Base-by-base conservation (phyloP, 1,139 yeast genomes). In the Candida pseudoviswanathii region DNA sequence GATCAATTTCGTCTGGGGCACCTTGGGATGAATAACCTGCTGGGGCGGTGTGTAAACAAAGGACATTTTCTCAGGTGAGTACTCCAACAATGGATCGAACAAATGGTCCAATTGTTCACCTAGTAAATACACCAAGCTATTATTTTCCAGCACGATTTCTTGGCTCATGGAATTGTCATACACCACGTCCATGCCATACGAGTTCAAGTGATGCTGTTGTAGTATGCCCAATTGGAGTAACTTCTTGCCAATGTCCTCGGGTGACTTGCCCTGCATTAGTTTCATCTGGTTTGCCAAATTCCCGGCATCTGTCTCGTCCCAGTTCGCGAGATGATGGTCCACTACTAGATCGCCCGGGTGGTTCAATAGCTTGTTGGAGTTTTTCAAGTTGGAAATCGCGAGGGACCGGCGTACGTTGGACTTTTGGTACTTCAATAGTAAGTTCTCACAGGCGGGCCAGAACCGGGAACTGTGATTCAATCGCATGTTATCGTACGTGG, bases 221-320 rank as follows among this genome's bases (percentile, higher is more conserved):
- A 87, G 59, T 41, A 85, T 70, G 0, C 97, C 97, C 50, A 82
- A 60, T 45, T 72, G 66, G 11, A 73, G 54, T n/a, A 76, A 56
- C 43, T 75, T 72, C 36, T 65, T 60, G 3, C 96, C 95, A 34
- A 87, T 68, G 10, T 81, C 81, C 1, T 64, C 58, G 0, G 95
- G 90, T 2, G 79, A 67, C 50, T 70, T 72, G 22, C 43, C 38
- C 2, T 71, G 63, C 10, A 89, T 68, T 4, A 85, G 67, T 3
- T 56, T 58, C 86, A 89, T 84, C 21, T 70, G 56, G 27, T 85
- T 81, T 0, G 96, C 95, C 43, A 86, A 61, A 10, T 75, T 71
- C 1, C 97, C 97, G 1, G 96, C 95, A 47, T 81, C 79, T 0
- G 96, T 88, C 59, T 91, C 95, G 63, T 91, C 97, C 78, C 78